Percentiles rank a stretch among this genome's conserved stretches.
These are phyloP conservation scores for Blastocrithidia nonstop DNA, from an alignment of 208 protist species.

Conservation along the genomic window DNA sequence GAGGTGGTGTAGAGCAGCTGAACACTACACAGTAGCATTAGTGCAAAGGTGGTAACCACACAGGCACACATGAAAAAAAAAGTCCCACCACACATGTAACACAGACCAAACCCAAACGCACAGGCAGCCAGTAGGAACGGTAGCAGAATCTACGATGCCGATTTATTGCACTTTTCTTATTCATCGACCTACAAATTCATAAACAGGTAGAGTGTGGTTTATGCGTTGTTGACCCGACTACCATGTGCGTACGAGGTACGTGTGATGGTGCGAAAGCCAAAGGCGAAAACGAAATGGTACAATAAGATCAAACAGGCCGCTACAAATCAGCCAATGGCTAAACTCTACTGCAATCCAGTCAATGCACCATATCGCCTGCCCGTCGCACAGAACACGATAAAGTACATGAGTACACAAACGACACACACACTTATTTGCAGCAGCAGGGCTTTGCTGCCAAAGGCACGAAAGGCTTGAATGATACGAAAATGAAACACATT, in stretches of 20 bases:
- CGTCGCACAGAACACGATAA: constrained; percentile 51
- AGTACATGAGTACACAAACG: constrained; percentile 12
- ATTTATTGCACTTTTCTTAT: constrained; percentile 8
- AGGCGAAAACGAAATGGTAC: constrained; percentile 40
- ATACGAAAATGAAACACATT: constrained; percentile 38
- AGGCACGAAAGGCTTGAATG: constrained; percentile 18
- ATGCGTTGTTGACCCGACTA: constrained; percentile 38
- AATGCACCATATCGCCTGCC: constrained; percentile 20
- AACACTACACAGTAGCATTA: constrained; percentile 14
- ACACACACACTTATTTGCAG: constrained; percentile 25
- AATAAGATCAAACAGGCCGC: constrained; percentile 38
- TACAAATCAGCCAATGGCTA: constrained; percentile 54
- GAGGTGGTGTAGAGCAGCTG: constrained; percentile 17
- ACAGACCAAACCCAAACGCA: constrained; percentile 24
- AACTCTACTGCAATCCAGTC: constrained; percentile 33
- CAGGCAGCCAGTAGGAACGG: constrained; percentile 11
- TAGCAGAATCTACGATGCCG: constrained; percentile 20
- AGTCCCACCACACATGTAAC: constrained; percentile 16
- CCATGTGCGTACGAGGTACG: constrained; percentile 22
- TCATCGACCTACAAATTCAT: constrained; percentile 31
- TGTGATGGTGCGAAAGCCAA: constrained; percentile 21
- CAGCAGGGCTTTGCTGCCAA: constrained; percentile 18
- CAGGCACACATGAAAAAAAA: constrained; percentile 24
- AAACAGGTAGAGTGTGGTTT: constrained; percentile 26
- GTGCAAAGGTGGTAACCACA: constrained; percentile 14